Evolutionary conservation across 208 protist genomes (phyloP).

Genomic region (Leishmania tropica): DNA sequence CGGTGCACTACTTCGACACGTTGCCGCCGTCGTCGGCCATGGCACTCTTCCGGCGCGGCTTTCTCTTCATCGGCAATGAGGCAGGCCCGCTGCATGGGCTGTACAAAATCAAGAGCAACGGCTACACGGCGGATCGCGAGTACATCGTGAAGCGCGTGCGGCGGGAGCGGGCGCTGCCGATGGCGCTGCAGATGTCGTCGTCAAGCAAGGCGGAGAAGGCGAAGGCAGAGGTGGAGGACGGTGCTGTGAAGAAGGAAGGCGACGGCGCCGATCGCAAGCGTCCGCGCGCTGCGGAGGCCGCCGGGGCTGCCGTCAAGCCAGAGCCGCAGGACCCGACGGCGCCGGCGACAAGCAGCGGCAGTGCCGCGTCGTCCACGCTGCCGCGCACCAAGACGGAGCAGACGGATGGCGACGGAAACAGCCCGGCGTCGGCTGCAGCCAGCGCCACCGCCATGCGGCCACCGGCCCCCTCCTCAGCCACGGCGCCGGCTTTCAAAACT

Average conservation of each 20-base stretch:
- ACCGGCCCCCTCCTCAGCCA: neutral
- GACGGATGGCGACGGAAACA: neutral
- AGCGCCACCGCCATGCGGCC: constrained; percentile 9
- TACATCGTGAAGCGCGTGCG: constrained; percentile 70
- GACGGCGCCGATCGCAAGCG: constrained; percentile 27
- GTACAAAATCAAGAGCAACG: constrained; percentile 93
- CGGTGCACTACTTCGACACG: constrained; percentile 98
- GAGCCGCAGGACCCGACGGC: constrained; percentile 21
- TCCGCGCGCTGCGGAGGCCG: constrained; percentile 12
- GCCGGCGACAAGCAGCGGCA: constrained; percentile 1
- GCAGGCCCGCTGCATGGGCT: constrained; percentile 93
- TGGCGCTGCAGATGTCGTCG: neutral
- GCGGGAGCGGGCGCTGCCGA: constrained; percentile 30
- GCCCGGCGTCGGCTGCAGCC: neutral
- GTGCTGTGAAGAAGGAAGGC: neutral
- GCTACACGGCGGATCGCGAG: constrained; percentile 70
- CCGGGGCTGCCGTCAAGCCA: constrained; percentile 13
- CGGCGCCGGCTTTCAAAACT: constrained; percentile 9
- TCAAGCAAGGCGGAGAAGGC: constrained; percentile 3
- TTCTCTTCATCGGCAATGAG: constrained; percentile 97
- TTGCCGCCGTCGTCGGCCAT: constrained; percentile 91
- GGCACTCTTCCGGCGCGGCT: constrained; percentile 93
- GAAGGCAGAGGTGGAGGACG: neutral
- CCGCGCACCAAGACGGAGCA: constrained; percentile 31
- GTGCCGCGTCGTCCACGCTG: constrained; percentile 13